These are phyloP conservation scores for Trichoderma lentiforme DNA, from an alignment of 2,329 filamentous ascomycete genomes.

Conservation along the genomic window DNA sequence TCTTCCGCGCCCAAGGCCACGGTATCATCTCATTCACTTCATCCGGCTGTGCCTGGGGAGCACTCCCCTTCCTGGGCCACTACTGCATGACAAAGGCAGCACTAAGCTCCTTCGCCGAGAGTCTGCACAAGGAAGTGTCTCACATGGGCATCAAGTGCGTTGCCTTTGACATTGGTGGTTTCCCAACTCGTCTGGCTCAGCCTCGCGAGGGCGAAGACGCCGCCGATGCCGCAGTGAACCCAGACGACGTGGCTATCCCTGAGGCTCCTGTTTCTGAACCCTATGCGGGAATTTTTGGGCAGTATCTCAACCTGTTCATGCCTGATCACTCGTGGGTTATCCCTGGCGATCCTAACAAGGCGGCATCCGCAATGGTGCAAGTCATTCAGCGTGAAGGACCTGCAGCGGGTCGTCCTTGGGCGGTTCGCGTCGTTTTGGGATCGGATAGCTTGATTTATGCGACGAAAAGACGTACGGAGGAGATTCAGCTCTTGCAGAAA, in stretches of 20 bases:
- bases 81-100: constrained; percentile 33
- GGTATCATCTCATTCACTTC: constrained; percentile 32
- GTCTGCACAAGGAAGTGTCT: constrained; percentile 29
- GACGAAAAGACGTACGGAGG: constrained; percentile 25
- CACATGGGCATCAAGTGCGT: constrained; percentile 29
- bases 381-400: constrained; percentile 28
- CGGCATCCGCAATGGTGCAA: constrained; percentile 26
- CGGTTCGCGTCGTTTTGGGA: constrained; percentile 30
- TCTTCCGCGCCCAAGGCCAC: constrained; percentile 26
- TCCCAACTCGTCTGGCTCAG: constrained; percentile 28
- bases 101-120: constrained; percentile 28
- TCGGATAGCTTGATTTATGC: constrained; percentile 28
- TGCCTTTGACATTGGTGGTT: constrained; percentile 33
- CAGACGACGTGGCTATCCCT: background rate
- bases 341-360: constrained; percentile 27
- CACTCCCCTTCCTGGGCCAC: constrained; percentile 30
- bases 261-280: constrained; percentile 19
- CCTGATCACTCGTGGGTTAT: constrained; percentile 23
- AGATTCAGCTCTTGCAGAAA: constrained; percentile 21
- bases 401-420: constrained; percentile 25
- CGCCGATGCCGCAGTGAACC: background rate
- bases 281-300: constrained; percentile 22
- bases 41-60: constrained; percentile 27
- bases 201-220: constrained; percentile 24
- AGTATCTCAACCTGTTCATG: constrained; percentile 24